Percentiles rank a stretch among this genome's conserved stretches.
These are phyloP conservation scores for Aegilops longissima DNA, from an alignment of 176 grass and related monocot species.

Conservation along the genomic window DNA sequence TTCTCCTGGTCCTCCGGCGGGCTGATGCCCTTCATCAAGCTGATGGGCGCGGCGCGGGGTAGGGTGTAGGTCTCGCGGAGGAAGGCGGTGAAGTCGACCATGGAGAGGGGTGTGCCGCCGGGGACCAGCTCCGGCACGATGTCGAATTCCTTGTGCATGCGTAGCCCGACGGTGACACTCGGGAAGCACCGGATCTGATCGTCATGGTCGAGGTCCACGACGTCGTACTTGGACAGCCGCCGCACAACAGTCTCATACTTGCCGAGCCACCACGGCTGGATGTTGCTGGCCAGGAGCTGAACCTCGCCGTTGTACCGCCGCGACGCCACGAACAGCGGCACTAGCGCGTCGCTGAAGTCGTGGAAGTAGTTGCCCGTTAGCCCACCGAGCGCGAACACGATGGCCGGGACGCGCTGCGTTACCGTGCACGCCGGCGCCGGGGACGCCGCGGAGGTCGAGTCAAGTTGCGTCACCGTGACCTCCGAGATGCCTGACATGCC, in stretches of 20 bases:
- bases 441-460: not conserved
- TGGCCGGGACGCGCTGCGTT: conserved; percentile 31
- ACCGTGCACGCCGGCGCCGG: conserved; percentile 39
- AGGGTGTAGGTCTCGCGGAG: conserved; percentile 45
- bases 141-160: conserved; percentile 61
- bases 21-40: not conserved
- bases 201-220: conserved; percentile 57
- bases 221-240: conserved; percentile 46
- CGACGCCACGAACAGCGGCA: conserved; percentile 67
- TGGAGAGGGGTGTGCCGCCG: conserved; percentile 26
- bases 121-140: conserved; percentile 36
- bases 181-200: conserved; percentile 46
- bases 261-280: conserved; percentile 65
- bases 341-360: conserved; percentile 63
- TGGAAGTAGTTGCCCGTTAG: conserved; percentile 79
- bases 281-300: conserved; percentile 45
- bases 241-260: conserved; percentile 55
- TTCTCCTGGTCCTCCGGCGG: not conserved
- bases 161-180: conserved; percentile 44
- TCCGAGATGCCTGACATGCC: conserved; percentile 23
- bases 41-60: conserved; percentile 23
- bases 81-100: conserved; percentile 67
- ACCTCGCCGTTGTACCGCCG: conserved; percentile 49
- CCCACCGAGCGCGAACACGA: conserved; percentile 63
- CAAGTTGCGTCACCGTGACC: conserved; percentile 45